Evolutionary conservation across 2,329 filamentous ascomycete species (phyloP), one percentile per base, ranked within the genome.

Genomic region (Blastomyces percursus): DNA sequence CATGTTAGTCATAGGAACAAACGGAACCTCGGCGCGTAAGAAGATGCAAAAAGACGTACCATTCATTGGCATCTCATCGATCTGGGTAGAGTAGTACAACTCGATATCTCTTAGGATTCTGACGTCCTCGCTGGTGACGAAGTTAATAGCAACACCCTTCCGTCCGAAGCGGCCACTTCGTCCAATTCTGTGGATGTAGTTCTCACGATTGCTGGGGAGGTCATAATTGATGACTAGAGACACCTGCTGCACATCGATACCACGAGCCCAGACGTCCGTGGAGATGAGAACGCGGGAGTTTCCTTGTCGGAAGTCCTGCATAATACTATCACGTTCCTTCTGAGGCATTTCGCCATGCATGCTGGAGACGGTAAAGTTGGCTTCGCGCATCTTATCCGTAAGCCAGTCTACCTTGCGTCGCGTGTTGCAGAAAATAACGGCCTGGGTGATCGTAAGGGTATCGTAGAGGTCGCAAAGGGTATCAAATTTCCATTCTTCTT

Each of bases 301-400:
- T 66, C 93, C 94, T 77, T 96, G 92, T 68, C 94, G 85, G 81
- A 99, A 99, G 73, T 99, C 94, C 75, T 96, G 90, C 94, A 99
- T 99, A 73, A 99, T 99, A 77, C 90, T 93, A 79, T 99, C 94
- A 70, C 94, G 88, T 77, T 97, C 92, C 78, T 94, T 94, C 76
- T 99, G 94, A 30, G 92, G 91, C 94, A 99, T 99, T 72, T 99
- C 94, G 68, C 94, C 94, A 74, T 99, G 94, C 94, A 99, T 99
- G 70, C 90, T 93, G 70, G 90, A 95, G 68, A 99, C 94, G 0
- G 94, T 99, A 76, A 99, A 99, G 80, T 99, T 96, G 71, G 91
- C 91, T 76, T 96, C 94, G 67, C 91, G 89, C 90, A 99, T 96
- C 83, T 99, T 99, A 79, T 99, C 94, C 4, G 94, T 97, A 64